Evolutionary conservation across 257 asterid genomes (phyloP), one percentile per base, ranked within the genome.

Genomic region (Agastache rugosa): DNA sequence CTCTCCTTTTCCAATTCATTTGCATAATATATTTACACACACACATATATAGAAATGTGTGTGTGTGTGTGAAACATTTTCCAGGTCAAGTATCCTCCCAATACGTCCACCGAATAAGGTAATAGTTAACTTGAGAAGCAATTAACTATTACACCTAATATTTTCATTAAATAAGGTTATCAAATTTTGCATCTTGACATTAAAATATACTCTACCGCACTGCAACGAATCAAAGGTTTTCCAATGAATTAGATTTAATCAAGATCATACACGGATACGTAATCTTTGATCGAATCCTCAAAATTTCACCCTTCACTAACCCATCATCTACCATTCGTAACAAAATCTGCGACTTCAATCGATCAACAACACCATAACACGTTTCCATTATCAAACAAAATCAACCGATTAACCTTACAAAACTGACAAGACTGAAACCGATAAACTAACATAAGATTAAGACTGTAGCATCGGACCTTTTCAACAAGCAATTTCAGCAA

Each of bases 361-460:
- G 58, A 29, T 58, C 14, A 56, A 58, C 44, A 58, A 15, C 11
- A 23, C n/a, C 39, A 71, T 16, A 41, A 54, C 54, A 19, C 59
- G 39, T n/a, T 35, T 20, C 50, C 17, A 39, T 1, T 16, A 17
- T 27, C 8, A 47, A 3, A 10, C 61, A 16, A 16, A 47, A 7
- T 31, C 62, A 10, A 29, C n/a, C 29, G 42, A 5, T 48, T 48
- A 50, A 50, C 48, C 20, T 51, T 29, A 61, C 14, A 29, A 68
- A 34, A 31, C 35, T 35, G 19, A 53, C 29, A 27, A 51, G n/a
- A 14, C 53, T 3, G 11, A 73, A 73, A 23, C 41, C 22, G 44
- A 63, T 48, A 54, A 65, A 65, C 58, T n/a, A 74, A n/a, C 59
- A 74, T 17, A 8, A 53, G 59, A 64, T 23, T 39, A 53, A 61